These are phyloP conservation scores for Rhodotorula sp. DNA, from an alignment of 1,284 basidiomycete species.

Conservation along the genomic window DNA sequence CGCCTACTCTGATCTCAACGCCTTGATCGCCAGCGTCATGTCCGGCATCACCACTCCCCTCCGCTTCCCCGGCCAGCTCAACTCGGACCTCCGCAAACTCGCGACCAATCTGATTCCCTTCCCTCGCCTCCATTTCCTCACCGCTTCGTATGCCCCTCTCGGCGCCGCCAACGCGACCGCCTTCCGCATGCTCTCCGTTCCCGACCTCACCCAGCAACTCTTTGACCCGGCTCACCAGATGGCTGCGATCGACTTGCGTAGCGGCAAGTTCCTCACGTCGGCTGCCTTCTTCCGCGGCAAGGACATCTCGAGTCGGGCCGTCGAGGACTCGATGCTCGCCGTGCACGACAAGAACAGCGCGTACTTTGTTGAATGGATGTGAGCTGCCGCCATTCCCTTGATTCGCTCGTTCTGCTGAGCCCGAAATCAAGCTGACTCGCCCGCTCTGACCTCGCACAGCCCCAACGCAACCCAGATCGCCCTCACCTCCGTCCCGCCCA, in stretches of 20 bases:
- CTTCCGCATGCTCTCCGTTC: conserved; percentile 60
- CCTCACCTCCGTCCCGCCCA: conserved; percentile 66
- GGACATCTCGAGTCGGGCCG: conserved; percentile 69
- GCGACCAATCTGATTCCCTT: conserved; percentile 91
- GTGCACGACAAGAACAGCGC: conserved; percentile 69
- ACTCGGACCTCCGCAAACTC: conserved; percentile 88
- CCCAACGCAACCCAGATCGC: conserved; percentile 55
- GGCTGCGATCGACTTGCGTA: conserved; percentile 78
- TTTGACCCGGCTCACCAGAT: conserved; percentile 77
- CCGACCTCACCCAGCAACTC: conserved; percentile 61
- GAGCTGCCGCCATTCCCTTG: conserved; percentile 40
- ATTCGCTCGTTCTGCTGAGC: conserved; percentile 9
- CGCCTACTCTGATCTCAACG: conserved; percentile 71
- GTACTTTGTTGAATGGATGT: conserved; percentile 69
- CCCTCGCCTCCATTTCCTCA: conserved; percentile 88
- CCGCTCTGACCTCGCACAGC: conserved; percentile 55
- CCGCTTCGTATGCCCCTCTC: conserved; percentile 82
- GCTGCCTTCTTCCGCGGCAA: conserved; percentile 79
- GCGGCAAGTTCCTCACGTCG: conserved; percentile 70
- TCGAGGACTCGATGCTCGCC: conserved; percentile 50
- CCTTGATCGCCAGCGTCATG: conserved; percentile 65
- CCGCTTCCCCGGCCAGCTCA: conserved; percentile 73
- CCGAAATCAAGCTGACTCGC: too few relatives aligned
- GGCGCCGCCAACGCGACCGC: conserved; percentile 61
- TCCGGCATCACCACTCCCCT: conserved; percentile 84